These are phyloP conservation scores for Simplicillium sp. DNA, from an alignment of 2,329 filamentous ascomycete genomes.

Conservation along the genomic window DNA sequence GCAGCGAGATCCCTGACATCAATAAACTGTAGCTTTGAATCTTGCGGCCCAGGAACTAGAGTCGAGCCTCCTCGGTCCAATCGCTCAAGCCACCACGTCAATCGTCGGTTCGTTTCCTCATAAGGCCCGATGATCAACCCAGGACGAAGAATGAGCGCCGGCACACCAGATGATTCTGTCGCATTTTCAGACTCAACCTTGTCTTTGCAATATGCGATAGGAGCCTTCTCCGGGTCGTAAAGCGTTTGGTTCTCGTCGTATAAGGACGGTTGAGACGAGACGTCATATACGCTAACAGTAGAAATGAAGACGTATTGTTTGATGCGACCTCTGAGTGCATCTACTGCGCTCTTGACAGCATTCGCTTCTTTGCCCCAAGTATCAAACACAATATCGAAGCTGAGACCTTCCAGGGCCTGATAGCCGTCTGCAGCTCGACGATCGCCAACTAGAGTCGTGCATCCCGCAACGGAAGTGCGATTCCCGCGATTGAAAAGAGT, in stretches of 20 bases:
- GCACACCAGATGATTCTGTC: neutral
- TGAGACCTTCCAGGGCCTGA: conserved; percentile 4
- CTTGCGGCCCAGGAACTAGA: conserved; percentile 6
- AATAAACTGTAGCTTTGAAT: conserved; percentile 7
- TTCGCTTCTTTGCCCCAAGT: conserved; percentile 9
- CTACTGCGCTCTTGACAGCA: conserved; percentile 7
- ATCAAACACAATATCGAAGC: conserved; percentile 11
- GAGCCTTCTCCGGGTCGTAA: conserved; percentile 2
- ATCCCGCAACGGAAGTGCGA: conserved; percentile 5
- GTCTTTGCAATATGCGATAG: conserved; percentile 3
- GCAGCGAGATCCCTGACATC: conserved; percentile 7
- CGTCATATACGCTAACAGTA: conserved; percentile 8
- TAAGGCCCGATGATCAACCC: conserved; percentile 7
- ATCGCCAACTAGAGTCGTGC: conserved; percentile 8
- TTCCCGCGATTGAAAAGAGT: conserved; percentile 10
- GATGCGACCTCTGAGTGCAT: conserved; percentile 8
- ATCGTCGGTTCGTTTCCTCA: conserved; percentile 2
- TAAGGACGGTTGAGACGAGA: neutral
- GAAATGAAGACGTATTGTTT: conserved; percentile 11
- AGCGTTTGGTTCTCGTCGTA: conserved; percentile 7
- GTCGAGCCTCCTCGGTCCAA: conserved; percentile 5
- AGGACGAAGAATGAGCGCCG: conserved; percentile 4
- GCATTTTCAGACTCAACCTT: conserved; percentile 5
- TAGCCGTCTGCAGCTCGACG: conserved; percentile 6
- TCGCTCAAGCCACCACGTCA: conserved; percentile 6